Conservation (phyloP, 345 rosid genomes). For the Rhizophora mangle region DNA sequence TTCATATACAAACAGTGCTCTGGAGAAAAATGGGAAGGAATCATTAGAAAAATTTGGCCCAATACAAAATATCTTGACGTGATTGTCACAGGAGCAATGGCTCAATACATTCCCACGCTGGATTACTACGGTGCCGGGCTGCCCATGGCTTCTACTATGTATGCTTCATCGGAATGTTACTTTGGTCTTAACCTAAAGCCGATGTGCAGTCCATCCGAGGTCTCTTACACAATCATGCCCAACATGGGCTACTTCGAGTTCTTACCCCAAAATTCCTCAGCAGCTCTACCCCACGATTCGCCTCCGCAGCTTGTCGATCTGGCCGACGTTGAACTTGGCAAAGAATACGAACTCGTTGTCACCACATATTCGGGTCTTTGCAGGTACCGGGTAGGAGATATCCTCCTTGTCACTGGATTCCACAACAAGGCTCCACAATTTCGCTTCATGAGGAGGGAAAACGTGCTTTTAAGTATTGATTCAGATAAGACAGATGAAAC, state of each 20-base stretch:
- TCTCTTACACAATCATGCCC: slow-evolving; percentile 88
- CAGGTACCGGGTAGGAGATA: slow-evolving; percentile 91
- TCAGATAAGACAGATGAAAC: slow-evolving; percentile 92
- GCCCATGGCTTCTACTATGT: slow-evolving; percentile 92
- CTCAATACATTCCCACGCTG: slow-evolving; percentile 92
- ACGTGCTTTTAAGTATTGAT: slow-evolving; percentile 84
- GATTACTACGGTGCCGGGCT: slow-evolving; percentile 81
- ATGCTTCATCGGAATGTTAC: slow-evolving; percentile 93
- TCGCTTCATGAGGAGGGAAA: slow-evolving; percentile 77
- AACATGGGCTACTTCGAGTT: slow-evolving; percentile 97
- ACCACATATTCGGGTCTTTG: slow-evolving; percentile 81
- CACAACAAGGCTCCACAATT: slow-evolving; percentile 92
- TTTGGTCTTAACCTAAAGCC: slow-evolving; percentile 89
- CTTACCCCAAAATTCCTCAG: slow-evolving; percentile 50
- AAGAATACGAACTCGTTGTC: slow-evolving; percentile 86
- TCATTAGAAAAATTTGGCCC: slow-evolving; percentile 81
- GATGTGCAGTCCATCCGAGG: slow-evolving; percentile 78
- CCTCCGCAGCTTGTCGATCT: slow-evolving; percentile 59
- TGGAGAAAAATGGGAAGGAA: slow-evolving; percentile 64
- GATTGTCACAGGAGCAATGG: slow-evolving; percentile 95
- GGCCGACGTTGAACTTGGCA: slow-evolving; percentile 71
- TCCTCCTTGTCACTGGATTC: slow-evolving; percentile 86
- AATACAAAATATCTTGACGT: slow-evolving; percentile 86
- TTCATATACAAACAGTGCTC: slow-evolving; percentile 50
- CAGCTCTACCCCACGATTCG: slow-evolving; percentile 26